Percentiles rank a stretch among this genome's conserved stretches.
These are phyloP conservation scores for Exophiala xenobiotica DNA, from an alignment of 2,329 filamentous ascomycete species.

Conservation along the genomic window DNA sequence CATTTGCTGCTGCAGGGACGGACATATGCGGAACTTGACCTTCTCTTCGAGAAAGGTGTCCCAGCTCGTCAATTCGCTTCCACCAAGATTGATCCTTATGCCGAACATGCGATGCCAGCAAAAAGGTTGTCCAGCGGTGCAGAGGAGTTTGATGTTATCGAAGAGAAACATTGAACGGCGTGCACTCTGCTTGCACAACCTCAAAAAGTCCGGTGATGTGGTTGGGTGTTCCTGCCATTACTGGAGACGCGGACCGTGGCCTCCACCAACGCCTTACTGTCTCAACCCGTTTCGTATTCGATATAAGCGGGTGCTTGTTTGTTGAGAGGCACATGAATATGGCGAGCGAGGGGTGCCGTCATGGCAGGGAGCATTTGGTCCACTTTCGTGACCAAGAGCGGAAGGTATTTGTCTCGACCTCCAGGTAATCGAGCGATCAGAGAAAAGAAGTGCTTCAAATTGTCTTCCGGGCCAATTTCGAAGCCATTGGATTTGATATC, in stretches of 20 bases:
- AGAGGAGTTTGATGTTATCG: neutral
- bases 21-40: slow-evolving; percentile 43
- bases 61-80: slow-evolving; percentile 39
- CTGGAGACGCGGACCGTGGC: too few species aligned
- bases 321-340: neutral
- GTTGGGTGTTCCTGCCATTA: too few species aligned
- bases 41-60: slow-evolving; percentile 41
- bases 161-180: neutral
- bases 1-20: slow-evolving; percentile 30
- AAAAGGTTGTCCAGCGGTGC: neutral
- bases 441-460: slow-evolving; percentile 67
- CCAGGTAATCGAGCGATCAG: slow-evolving; percentile 68
- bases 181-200: too few species aligned
- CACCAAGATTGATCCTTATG: slow-evolving; percentile 32
- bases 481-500: slow-evolving; percentile 63
- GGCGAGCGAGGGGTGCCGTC: slow-evolving; percentile 1
- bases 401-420: slow-evolving; percentile 73
- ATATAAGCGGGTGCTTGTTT: neutral
- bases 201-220: too few species aligned
- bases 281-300: too few species aligned
- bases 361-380: slow-evolving; percentile 62
- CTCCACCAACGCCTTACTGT: too few species aligned
- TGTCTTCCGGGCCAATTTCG: slow-evolving; percentile 67
- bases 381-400: slow-evolving; percentile 72
- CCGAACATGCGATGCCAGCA: neutral